These are phyloP conservation scores for Cyclocybe aegerita DNA, from an alignment of 768 basidiomycete genomes.

Conservation along the genomic window DNA sequence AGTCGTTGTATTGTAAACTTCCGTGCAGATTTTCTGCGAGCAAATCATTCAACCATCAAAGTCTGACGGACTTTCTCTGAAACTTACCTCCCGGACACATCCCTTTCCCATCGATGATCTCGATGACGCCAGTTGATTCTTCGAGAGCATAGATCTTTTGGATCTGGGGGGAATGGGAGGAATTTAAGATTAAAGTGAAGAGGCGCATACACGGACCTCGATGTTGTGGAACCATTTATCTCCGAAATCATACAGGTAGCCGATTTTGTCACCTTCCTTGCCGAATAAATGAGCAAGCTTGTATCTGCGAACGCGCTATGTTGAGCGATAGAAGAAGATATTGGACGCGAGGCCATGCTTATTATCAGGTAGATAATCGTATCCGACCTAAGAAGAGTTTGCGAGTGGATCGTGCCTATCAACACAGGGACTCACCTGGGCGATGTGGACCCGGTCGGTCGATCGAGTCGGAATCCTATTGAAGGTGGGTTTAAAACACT, in stretches of 20 bases:
- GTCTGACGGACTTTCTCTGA: background rate
- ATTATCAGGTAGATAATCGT: constrained; percentile 27
- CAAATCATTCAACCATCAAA: background rate
- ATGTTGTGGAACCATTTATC: constrained; percentile 32
- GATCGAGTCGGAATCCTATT: constrained; percentile 14
- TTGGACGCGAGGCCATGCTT: constrained; percentile 12
- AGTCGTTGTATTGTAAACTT: constrained; percentile 15
- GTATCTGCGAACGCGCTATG: constrained; percentile 6
- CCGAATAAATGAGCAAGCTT: constrained; percentile 27
- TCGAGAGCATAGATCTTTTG: constrained; percentile 23
- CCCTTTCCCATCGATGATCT: constrained; percentile 21
- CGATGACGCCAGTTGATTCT: constrained; percentile 25
- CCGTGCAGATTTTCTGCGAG: constrained; percentile 26
- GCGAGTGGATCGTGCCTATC: background rate
- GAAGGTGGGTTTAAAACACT: background rate
- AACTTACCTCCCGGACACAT: constrained; percentile 27
- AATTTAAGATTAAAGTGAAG: too few species aligned
- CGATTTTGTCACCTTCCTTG: constrained; percentile 28
- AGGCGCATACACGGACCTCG: constrained; percentile 14
- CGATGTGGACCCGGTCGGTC: constrained; percentile 19
- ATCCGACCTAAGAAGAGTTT: constrained; percentile 19
- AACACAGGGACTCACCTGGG: constrained; percentile 7
- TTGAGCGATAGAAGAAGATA: background rate
- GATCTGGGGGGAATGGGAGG: constrained; percentile 5
- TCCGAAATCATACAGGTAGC: constrained; percentile 32